These are phyloP conservation scores for Penicillium lividum DNA, from an alignment of 495 filamentous ascomycete species.

Conservation along the genomic window DNA sequence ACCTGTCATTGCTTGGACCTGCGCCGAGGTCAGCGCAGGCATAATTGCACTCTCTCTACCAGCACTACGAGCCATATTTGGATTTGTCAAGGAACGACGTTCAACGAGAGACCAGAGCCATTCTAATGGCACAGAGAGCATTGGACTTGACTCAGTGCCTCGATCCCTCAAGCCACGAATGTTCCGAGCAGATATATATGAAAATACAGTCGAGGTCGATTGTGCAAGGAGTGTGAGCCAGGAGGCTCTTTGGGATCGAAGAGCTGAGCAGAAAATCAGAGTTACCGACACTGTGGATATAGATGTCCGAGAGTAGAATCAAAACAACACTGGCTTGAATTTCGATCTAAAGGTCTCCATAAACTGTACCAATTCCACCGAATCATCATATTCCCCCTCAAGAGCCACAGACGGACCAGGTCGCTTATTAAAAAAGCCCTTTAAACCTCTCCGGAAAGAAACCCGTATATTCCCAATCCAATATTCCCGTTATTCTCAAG, in stretches of 20 bases:
- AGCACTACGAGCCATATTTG: constrained; percentile 17
- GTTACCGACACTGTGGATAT: neutral
- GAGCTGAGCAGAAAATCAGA: neutral
- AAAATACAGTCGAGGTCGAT: constrained; percentile 3
- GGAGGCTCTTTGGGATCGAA: constrained; percentile 3
- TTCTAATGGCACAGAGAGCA: neutral
- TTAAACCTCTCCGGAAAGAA: too few relatives aligned
- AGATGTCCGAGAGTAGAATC: neutral
- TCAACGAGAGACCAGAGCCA: constrained; percentile 5
- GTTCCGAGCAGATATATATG: neutral
- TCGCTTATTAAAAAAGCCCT: too few relatives aligned
- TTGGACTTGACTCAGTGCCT: neutral
- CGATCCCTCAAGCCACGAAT: neutral
- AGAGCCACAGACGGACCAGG: neutral
- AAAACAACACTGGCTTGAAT: too few relatives aligned
- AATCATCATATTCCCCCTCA: neutral
- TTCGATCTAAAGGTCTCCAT: too few relatives aligned
- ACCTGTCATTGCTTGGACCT: constrained; percentile 20
- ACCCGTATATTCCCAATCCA: too few relatives aligned
- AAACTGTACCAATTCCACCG: neutral
- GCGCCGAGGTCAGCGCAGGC: constrained; percentile 17
- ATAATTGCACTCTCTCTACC: constrained; percentile 27
- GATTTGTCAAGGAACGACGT: constrained; percentile 2
- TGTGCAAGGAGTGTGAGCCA: neutral
- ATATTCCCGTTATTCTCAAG: too few relatives aligned